phyloP scores from a whole-genome alignment of 768 basidiomycete species.

The Neoboletus brunneissimus region DNA sequence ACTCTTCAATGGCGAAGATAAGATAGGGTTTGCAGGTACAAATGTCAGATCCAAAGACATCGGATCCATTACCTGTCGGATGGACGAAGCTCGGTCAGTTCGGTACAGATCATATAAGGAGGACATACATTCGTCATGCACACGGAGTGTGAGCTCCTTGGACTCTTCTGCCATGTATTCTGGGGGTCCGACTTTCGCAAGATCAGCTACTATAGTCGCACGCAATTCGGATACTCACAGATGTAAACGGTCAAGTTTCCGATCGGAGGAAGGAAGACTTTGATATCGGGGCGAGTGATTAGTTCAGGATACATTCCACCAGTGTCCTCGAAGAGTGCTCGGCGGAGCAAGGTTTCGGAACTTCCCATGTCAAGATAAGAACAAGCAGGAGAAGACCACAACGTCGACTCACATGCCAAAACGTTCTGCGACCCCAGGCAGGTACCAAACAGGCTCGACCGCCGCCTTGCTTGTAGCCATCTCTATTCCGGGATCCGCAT shows the following conservation, averaged over 20 bases:
- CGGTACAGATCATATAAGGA: not conserved
- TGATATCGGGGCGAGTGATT: slow-evolving; percentile 92
- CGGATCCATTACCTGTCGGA: slow-evolving; percentile 79
- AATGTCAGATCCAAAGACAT: slow-evolving; percentile 93
- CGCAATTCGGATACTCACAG: slow-evolving; percentile 44
- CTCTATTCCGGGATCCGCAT: slow-evolving; percentile 76
- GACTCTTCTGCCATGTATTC: slow-evolving; percentile 69
- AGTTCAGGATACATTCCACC: slow-evolving; percentile 96
- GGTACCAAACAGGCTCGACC: slow-evolving; percentile 94
- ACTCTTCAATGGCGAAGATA: slow-evolving; percentile 90
- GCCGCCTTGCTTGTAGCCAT: slow-evolving; percentile 89
- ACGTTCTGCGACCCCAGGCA: slow-evolving; percentile 91
- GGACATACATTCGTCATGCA: slow-evolving; percentile 86
- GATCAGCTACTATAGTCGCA: not conserved
- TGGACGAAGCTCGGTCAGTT: not conserved
- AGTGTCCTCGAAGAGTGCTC: slow-evolving; percentile 95
- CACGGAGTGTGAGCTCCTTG: slow-evolving; percentile 82
- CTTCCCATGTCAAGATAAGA: slow-evolving; percentile 35
- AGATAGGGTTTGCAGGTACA: slow-evolving; percentile 94
- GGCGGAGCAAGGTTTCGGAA: slow-evolving; percentile 78
- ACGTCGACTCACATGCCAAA: slow-evolving; percentile 73
- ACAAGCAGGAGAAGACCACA: not conserved
- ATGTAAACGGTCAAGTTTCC: slow-evolving; percentile 91
- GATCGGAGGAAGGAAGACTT: slow-evolving; percentile 93
- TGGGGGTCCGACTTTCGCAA: slow-evolving; percentile 69